Evolutionary conservation across 164 flowering plant species (phyloP).

Genomic region (Buxus sempervirens): DNA sequence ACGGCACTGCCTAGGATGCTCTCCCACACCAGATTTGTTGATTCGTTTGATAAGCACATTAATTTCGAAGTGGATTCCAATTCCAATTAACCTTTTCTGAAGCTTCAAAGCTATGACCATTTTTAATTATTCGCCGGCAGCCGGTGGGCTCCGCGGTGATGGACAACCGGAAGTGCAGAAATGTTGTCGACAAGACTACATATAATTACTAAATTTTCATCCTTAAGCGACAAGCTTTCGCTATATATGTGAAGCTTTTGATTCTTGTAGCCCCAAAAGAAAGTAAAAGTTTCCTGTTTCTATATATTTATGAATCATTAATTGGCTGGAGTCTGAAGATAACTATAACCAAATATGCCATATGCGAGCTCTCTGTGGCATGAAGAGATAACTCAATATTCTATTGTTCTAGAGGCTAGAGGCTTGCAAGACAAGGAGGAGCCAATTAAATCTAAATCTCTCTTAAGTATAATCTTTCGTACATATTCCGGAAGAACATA

Average conservation of each 20-base stretch:
- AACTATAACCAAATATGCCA: too few relatives aligned
- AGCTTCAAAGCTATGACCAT: not conserved
- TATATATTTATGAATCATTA: too few relatives aligned
- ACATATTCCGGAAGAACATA: not conserved
- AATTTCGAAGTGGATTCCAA: too few relatives aligned
- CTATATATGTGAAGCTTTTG: not conserved
- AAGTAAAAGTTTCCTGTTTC: not conserved
- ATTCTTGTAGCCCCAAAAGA: not conserved
- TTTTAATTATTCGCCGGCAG: not conserved
- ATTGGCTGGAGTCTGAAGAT: too few relatives aligned
- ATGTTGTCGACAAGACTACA: not conserved
- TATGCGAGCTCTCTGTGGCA: not conserved
- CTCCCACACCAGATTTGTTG: not conserved
- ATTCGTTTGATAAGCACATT: not conserved
- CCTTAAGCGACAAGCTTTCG: not conserved
- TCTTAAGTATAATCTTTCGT: not conserved
- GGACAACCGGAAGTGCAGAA: not conserved
- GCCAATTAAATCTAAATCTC: not conserved
- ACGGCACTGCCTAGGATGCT: not conserved
- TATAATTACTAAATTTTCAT: not conserved
- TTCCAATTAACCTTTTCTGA: too few relatives aligned
- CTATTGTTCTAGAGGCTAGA: too few relatives aligned
- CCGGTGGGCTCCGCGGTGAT: not conserved
- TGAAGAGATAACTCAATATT: slow-evolving; percentile 15
- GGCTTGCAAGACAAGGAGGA: not conserved